Conservation (phyloP, 1,284 basidiomycete species). For the Malassezia brasiliensis region DNA sequence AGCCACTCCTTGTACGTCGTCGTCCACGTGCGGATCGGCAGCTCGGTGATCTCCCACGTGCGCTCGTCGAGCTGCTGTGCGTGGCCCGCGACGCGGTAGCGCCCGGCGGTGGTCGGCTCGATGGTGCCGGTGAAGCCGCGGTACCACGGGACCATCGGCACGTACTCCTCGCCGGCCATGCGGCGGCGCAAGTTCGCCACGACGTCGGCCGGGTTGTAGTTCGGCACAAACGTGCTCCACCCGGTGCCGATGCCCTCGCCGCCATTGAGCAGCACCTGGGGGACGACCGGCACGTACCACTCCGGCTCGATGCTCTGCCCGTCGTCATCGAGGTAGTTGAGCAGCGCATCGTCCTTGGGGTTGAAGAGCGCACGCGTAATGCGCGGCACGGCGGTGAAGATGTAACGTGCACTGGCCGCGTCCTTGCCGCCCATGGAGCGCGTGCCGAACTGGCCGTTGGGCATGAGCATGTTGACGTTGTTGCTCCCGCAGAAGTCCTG, state of each 20-base stretch:
- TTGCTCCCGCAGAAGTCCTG: conserved; percentile 93
- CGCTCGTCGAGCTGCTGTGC: conserved; percentile 70
- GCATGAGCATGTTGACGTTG: conserved; percentile 81
- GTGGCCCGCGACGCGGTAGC: conserved; percentile 74
- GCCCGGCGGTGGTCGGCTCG: conserved; percentile 68
- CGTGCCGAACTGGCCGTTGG: conserved; percentile 94
- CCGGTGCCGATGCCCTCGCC: conserved; percentile 97
- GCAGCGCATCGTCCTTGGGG: conserved; percentile 70
- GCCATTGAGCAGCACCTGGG: conserved; percentile 84
- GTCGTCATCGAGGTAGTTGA: conserved; percentile 79
- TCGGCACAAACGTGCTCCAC: conserved; percentile 89
- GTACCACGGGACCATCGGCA: conserved; percentile 92
- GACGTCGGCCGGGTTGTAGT: conserved; percentile 85
- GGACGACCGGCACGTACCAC: conserved; percentile 84
- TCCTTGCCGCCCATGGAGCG: conserved; percentile 51
- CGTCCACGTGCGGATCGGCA: conserved; percentile 94
- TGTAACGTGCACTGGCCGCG: conserved; percentile 92
- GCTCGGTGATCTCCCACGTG: conserved; percentile 86
- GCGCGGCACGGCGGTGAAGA: conserved; percentile 72
- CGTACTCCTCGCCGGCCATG: conserved; percentile 75
- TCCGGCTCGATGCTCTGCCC: conserved; percentile 82
- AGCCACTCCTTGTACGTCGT: conserved; percentile 81
- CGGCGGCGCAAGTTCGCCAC: conserved; percentile 75
- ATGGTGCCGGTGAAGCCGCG: conserved; percentile 80
- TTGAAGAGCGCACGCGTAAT: conserved; percentile 75